These are phyloP conservation scores for Serendipita vermifera DNA, from an alignment of 768 basidiomycete genomes.

Conservation along the genomic window DNA sequence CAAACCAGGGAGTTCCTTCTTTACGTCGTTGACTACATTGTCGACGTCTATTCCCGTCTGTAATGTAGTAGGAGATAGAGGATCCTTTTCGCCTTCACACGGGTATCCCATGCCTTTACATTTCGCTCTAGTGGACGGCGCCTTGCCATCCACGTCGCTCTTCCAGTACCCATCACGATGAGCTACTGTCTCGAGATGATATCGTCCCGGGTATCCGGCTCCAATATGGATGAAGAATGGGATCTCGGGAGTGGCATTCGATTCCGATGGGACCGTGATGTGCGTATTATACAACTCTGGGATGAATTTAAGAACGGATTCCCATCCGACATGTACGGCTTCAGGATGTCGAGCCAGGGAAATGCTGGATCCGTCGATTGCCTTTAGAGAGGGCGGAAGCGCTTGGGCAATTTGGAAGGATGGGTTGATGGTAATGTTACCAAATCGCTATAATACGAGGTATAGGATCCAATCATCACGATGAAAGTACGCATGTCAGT, in stretches of 20 bases:
- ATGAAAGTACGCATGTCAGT: too few species aligned
- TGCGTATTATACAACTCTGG: constrained; percentile 44
- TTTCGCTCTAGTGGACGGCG: not conserved
- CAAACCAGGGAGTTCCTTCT: constrained; percentile 30
- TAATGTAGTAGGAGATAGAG: constrained; percentile 17
- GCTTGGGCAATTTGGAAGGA: not conserved
- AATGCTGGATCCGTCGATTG: not conserved
- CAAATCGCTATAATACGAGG: too few species aligned
- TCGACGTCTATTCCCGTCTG: constrained; percentile 48
- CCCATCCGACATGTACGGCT: constrained; percentile 42
- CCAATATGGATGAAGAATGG: constrained; percentile 64
- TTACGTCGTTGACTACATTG: constrained; percentile 42
- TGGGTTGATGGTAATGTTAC: not conserved
- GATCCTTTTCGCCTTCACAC: not conserved
- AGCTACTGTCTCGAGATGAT: constrained; percentile 50
- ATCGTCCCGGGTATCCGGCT: constrained; percentile 47
- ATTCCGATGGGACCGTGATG: constrained; percentile 38
- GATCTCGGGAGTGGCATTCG: constrained; percentile 27
- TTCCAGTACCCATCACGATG: constrained; percentile 59
- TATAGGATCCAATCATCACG: too few species aligned
- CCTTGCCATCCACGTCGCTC: constrained; percentile 46
- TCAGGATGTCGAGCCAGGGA: not conserved
- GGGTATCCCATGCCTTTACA: not conserved
- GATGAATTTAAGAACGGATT: constrained; percentile 38
- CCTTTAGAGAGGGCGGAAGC: not conserved